These are phyloP conservation scores for Skeletonema marinoi DNA, from an alignment of 108 stramenopile species.

Conservation along the genomic window DNA sequence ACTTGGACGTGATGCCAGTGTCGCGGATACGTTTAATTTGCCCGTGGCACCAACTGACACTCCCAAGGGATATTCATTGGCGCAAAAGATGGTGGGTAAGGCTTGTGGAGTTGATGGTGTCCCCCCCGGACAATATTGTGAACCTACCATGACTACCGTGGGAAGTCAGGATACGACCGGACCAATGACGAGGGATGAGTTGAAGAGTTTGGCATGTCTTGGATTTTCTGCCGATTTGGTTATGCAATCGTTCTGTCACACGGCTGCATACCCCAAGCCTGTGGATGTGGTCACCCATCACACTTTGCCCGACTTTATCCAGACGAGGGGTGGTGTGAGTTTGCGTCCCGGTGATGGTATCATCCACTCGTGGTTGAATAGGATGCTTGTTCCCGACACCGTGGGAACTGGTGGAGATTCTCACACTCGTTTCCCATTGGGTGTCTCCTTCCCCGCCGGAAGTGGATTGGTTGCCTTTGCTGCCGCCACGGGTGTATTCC, in stretches of 20 bases:
- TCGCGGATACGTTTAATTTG: conserved; percentile 80
- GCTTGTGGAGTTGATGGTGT: conserved; percentile 92
- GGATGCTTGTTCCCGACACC: conserved; percentile 95
- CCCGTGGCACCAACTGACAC: conserved; percentile 67
- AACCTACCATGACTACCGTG: conserved; percentile 96
- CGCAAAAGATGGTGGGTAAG: conserved; percentile 96
- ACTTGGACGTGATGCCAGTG: conserved; percentile 72
- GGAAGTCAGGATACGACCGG: conserved; percentile 97
- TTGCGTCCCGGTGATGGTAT: conserved; percentile 95
- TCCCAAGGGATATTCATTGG: conserved; percentile 89
- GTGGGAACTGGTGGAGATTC: conserved; percentile 97
- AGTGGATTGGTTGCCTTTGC: conserved; percentile 95
- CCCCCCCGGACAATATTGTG: conserved; percentile 91
- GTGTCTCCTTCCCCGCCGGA: conserved; percentile 96
- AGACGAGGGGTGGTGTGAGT: conserved; percentile 93
- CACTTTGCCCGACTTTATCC: conserved; percentile 96
- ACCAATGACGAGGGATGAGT: conserved; percentile 97
- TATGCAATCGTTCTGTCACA: conserved; percentile 98
- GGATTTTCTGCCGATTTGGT: conserved; percentile 95
- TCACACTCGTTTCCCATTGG: conserved; percentile 96
- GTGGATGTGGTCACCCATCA: conserved; percentile 97
- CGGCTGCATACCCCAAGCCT: conserved; percentile 97
- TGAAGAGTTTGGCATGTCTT: conserved; percentile 91
- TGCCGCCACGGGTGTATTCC: conserved; percentile 96
- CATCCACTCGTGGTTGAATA: conserved; percentile 97